Percentiles rank a stretch among this genome's conserved stretches.
Conservation (phyloP, 2,329 filamentous ascomycete genomes). For the Pezizomycotina sp. region DNA sequence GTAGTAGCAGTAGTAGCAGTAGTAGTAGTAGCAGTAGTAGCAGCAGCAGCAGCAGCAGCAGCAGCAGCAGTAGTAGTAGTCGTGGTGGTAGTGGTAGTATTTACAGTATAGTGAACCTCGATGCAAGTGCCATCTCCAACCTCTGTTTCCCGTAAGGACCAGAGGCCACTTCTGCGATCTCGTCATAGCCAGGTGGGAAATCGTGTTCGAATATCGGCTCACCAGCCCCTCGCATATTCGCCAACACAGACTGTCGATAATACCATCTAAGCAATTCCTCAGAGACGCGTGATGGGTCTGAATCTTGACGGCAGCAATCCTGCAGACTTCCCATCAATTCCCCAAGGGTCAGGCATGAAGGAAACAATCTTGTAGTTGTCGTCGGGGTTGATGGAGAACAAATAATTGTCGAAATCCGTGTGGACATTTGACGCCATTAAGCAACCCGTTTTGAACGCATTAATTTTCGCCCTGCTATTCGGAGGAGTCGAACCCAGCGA, state of each 20-base stretch:
- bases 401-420: constrained; percentile 21
- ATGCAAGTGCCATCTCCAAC: constrained; percentile 14
- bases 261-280: constrained; percentile 24
- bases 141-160: constrained; percentile 9
- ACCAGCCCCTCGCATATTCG: constrained; percentile 11
- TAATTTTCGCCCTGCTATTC: constrained; percentile 20
- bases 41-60: too few species aligned
- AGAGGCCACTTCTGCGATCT: constrained; percentile 7
- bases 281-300: too few species aligned
- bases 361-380: constrained; percentile 24
- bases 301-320: too few species aligned
- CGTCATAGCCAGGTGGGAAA: constrained; percentile 15
- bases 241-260: constrained; percentile 23
- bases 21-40: too few species aligned
- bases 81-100: too few species aligned
- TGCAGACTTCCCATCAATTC: constrained; percentile 21
- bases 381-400: constrained; percentile 24
- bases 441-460: constrained; percentile 26
- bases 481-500: constrained; percentile 12
- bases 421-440: constrained; percentile 22
- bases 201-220: constrained; percentile 15
- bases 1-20: too few species aligned
- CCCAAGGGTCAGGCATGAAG: constrained; percentile 21
- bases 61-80: too few species aligned
- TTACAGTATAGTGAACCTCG: too few species aligned